Evolutionary conservation across 495 filamentous ascomycete genomes (phyloP).

Genomic region (Trichoderma asperelloides): DNA sequence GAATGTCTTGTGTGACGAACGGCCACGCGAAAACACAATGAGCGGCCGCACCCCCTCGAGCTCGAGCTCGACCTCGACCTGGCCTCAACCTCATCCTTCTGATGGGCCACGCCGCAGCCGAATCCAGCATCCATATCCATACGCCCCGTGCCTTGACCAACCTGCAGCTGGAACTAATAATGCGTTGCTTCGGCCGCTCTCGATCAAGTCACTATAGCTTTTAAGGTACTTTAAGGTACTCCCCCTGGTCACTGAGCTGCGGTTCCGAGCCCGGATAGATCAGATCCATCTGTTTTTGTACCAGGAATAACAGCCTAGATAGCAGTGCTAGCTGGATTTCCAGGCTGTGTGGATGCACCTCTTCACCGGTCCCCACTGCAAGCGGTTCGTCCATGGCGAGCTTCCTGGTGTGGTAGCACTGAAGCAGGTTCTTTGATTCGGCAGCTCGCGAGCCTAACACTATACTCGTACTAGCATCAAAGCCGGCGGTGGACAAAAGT

Average conservation of each 20-base stretch:
- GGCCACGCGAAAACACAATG: conserved; percentile 6
- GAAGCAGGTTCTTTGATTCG: not conserved
- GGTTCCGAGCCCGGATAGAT: conserved; percentile 1
- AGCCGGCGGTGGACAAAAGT: not conserved
- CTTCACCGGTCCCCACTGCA: conserved; percentile 2
- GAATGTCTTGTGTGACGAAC: not conserved
- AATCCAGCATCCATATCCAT: not conserved
- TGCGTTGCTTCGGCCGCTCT: not conserved
- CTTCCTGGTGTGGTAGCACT: not conserved
- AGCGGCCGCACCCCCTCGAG: not conserved
- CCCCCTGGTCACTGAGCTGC: not conserved
- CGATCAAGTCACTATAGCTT: not conserved
- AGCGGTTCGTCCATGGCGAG: not conserved
- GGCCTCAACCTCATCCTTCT: too few species aligned
- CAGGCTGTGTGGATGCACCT: not conserved
- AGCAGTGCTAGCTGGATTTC: not conserved
- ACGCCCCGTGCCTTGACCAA: not conserved
- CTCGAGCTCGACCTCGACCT: too few species aligned
- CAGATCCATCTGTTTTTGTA: not conserved
- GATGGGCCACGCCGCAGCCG: not conserved
- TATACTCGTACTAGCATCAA: not conserved
- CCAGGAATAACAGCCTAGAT: too few species aligned
- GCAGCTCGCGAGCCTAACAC: not conserved
- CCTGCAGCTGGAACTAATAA: not conserved
- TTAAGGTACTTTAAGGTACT: not conserved